Conservation (phyloP, 2,329 filamentous ascomycete species). For the Aureobasidium sp. region DNA sequence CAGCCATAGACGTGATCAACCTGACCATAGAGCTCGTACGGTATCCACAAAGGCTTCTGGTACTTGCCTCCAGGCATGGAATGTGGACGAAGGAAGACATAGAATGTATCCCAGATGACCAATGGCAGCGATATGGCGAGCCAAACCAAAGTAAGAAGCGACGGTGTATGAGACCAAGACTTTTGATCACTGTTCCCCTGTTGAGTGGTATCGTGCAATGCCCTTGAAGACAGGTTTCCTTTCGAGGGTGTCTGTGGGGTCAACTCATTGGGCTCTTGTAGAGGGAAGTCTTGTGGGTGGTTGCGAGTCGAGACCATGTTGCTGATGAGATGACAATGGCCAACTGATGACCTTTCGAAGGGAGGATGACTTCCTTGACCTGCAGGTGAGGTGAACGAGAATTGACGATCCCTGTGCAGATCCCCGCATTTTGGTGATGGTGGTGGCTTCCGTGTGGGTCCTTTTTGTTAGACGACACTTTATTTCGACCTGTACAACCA, state of each 20-base stretch:
- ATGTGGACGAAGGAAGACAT: constrained; percentile 70
- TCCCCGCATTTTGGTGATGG: not conserved
- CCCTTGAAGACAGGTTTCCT: not conserved
- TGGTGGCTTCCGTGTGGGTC: not conserved
- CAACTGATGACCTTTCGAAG: not conserved
- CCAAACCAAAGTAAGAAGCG: constrained; percentile 57
- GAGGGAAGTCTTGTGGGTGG: constrained; percentile 43
- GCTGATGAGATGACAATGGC: not conserved
- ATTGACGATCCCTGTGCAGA: not conserved
- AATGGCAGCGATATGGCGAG: constrained; percentile 65
- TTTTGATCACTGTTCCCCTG: not conserved
- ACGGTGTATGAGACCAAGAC: constrained; percentile 51
- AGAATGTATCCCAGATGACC: constrained; percentile 68
- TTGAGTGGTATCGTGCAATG: not conserved
- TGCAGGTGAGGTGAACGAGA: not conserved
- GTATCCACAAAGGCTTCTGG: constrained; percentile 64
- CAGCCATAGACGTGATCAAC: constrained; percentile 77
- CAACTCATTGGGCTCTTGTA: constrained; percentile 33
- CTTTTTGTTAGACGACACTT: not conserved
- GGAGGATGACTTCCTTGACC: not conserved
- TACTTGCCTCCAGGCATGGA: constrained; percentile 69
- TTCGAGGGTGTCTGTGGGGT: constrained; percentile 16
- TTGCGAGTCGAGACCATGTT: constrained; percentile 49
- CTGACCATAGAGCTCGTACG: constrained; percentile 71
- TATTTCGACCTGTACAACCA: not conserved